Evolutionary conservation across 192 early-diverging fungal species (phyloP), one percentile per base, ranked within the genome.

Genomic region (Backusella australiensis): DNA sequence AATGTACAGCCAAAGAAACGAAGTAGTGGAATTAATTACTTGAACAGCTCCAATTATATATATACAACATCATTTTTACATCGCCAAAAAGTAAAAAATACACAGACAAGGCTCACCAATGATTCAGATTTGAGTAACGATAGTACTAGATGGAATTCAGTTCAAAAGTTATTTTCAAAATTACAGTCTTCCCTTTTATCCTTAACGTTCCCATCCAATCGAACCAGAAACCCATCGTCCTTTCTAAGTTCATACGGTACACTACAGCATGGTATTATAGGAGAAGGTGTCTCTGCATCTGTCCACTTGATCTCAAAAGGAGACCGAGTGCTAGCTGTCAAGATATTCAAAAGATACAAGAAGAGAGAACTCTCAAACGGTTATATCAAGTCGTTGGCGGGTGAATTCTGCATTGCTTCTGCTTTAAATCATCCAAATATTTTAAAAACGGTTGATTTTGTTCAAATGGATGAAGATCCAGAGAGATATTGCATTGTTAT

Each of bases 341-440:
- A 81, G 35, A 67, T 65, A 68, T 81, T 81, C 49, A 75, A 73
- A 34, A 81, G 74, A 66, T 87, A 91, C 53, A 82, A 89, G 46
- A 92, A 91, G 77, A 88, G 93, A 77, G 97, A 98, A 84, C 90
- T 91, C 7, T 90, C 95, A 85, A 93, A 93, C 81, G 93, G 94
- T 65, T 97, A 97, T 84, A 86, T 97, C 81, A 97, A 98, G 82
- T 95, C 96, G 81, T 83, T 99, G 74, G 94, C 92, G 34, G 89
- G 91, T 80, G 97, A 99, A 86, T 99, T 98, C 80, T 98, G 97
- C 84, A 98, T 99, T 75, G 91, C 89, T 67, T 96, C 94, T 6
- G 93, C 93, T 32, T 85, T 99, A 63, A 89, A 95, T 70, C 95
- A 97, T 85, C 86, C 91, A 76, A 96, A 99, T 82, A 86, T 99